phyloP scores from a whole-genome alignment of 2,329 filamentous ascomycete genomes.

The Nothopassalora personata region DNA sequence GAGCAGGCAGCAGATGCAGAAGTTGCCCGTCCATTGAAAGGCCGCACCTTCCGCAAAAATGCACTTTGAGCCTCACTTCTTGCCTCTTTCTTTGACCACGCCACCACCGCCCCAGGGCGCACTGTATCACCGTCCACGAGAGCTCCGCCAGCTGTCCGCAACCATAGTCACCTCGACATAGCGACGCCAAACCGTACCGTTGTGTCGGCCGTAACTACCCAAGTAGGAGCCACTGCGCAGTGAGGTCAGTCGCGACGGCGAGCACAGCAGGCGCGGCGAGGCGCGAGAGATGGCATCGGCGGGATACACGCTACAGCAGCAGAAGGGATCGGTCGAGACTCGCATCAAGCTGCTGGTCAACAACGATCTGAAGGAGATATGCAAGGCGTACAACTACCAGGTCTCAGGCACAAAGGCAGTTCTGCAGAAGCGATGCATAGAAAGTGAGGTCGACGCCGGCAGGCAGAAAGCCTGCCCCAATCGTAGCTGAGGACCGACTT shows the following conservation, averaged over 20 bases:
- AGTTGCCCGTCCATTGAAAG: slow-evolving; percentile 3
- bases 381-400: slow-evolving; percentile 66
- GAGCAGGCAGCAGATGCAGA: background rate
- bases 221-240: background rate
- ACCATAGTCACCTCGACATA: background rate
- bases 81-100: slow-evolving; percentile 7
- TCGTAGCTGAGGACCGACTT: background rate
- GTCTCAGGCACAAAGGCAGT: slow-evolving; percentile 81
- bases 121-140: slow-evolving; percentile 1
- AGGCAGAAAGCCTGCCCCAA: background rate
- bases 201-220: background rate
- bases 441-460: slow-evolving; percentile 49
- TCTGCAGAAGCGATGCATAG: slow-evolving; percentile 70
- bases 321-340: slow-evolving; percentile 25
- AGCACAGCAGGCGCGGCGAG: slow-evolving; percentile 3
- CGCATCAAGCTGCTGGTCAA: slow-evolving; percentile 52
- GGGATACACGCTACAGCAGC: slow-evolving; percentile 38
- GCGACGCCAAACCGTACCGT: background rate
- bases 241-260: background rate
- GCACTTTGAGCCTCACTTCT: slow-evolving; percentile 7
- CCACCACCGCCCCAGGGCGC: background rate
- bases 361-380: slow-evolving; percentile 68
- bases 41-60: slow-evolving; percentile 10
- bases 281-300: slow-evolving; percentile 27
- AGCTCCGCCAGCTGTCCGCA: background rate